Conservation (phyloP, 306 rosid species). For the Dryas octopetala region DNA sequence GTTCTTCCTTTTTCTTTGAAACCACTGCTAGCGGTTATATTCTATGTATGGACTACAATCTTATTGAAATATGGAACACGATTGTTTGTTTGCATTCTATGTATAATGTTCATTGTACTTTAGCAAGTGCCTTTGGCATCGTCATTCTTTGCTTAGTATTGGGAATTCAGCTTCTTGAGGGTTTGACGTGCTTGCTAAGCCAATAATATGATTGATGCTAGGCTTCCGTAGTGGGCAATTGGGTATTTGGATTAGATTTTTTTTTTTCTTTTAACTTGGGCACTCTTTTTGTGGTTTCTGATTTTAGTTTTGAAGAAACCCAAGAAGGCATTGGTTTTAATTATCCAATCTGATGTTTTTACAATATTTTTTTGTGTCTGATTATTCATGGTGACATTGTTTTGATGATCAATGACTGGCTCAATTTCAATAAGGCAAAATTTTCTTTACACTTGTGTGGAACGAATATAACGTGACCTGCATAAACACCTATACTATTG, state of each 20-base stretch:
- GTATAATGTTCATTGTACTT: background rate
- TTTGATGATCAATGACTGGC: background rate
- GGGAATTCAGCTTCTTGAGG: background rate
- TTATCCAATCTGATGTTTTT: background rate
- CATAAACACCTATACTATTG: background rate
- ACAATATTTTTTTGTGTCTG: background rate
- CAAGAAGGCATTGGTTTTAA: background rate
- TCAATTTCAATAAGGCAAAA: background rate
- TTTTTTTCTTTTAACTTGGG: background rate
- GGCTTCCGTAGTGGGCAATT: background rate
- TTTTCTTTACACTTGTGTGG: background rate
- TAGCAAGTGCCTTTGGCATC: background rate
- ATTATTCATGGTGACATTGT: background rate
- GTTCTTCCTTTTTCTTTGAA: constrained; percentile 23
- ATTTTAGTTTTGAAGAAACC: background rate
- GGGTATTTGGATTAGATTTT: background rate
- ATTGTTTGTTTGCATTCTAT: background rate
- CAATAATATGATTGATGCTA: background rate
- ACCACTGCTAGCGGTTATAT: background rate
- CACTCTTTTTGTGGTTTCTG: background rate
- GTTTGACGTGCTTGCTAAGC: background rate
- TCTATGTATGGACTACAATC: background rate
- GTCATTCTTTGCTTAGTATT: constrained; percentile 6
- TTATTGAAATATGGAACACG: background rate
- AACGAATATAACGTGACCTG: background rate